Evolutionary conservation across 495 filamentous ascomycete genomes (phyloP), one percentile per base, ranked within the genome.

Genomic region (Talaromyces borbonicus): DNA sequence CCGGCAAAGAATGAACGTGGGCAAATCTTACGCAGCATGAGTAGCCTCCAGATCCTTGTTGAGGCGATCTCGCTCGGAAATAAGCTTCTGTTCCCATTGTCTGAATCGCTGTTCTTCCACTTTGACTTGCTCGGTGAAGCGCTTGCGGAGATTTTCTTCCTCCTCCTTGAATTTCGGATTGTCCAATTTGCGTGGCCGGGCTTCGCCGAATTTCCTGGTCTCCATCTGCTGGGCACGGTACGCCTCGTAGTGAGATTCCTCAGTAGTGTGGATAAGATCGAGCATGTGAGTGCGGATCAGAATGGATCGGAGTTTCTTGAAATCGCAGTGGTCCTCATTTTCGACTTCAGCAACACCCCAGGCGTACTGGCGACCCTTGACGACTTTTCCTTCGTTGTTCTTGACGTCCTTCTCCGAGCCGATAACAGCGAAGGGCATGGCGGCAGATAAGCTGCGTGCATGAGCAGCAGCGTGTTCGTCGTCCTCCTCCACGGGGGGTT

Each of bases 141-240:
- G 79, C 84, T 98, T 98, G 64, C 92, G 81, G 53, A 98, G 76
- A 52, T 82, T 86, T 76, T 98, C 92, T 59, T 98, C 92, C 66
- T 98, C 92, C 65, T 98, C 92, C 77, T 98, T 98, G 81, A 97
- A 98, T 78, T 97, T 97, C 67, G 92, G 92, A 74, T 98, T 98
- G 74, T 98, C 92, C 50, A 98, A 77, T 76, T 98, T 98, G 66
- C 89, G 75, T 52, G 92, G 92, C 43, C 92, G 79, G 33, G 90
- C 90, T 74, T 98, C 92, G 65, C 92, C 92, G 54, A 97, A 97
- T 70, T 98, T 98, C 66, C 92, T 80, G 43, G 92, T 98, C 80
- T 98, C 92, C 92, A 98, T 98, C 67, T 98, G 92, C 64, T 92
- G 86, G 26, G 93, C 92, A 54, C 92, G 90, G 73, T 98, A 98